phyloP scores from a whole-genome alignment of 2,329 filamentous ascomycete genomes.

The Amesomyces nigricolor region DNA sequence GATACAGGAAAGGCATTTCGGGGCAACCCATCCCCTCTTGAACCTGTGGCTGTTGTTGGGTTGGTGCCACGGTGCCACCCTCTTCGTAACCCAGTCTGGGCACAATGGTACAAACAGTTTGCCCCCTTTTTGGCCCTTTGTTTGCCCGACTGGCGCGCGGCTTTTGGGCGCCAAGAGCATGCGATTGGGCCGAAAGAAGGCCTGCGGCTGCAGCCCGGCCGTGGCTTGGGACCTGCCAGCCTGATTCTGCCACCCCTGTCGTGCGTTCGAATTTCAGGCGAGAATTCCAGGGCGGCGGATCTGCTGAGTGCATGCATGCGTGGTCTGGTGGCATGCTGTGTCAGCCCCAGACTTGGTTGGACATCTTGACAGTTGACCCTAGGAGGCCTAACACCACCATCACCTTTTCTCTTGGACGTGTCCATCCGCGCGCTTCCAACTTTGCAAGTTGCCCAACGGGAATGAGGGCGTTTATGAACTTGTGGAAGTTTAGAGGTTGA shows the following conservation, averaged over 20 bases:
- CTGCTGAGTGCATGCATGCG: neutral
- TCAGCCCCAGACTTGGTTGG: slow-evolving; percentile 1
- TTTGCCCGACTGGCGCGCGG: neutral
- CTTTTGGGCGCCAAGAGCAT: slow-evolving; percentile 11
- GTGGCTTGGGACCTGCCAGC: slow-evolving; percentile 7
- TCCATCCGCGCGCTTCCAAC: neutral
- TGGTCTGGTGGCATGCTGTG: neutral
- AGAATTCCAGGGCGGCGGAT: slow-evolving; percentile 1
- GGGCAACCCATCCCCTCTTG: neutral
- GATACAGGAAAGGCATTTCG: neutral
- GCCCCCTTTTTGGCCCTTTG: neutral
- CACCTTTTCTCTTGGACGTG: too few species aligned
- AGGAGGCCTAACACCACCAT: slow-evolving; percentile 6
- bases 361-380: neutral
- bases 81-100: neutral
- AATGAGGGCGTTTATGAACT: neutral
- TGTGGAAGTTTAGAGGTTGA: neutral
- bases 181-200: slow-evolving; percentile 19
- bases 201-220: slow-evolving; percentile 1
- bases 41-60: neutral
- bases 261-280: neutral
- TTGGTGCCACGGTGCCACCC: neutral
- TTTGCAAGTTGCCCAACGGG: neutral
- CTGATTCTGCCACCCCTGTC: neutral
- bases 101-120: neutral